Evolutionary conservation across 768 basidiomycete species (phyloP), one percentile per base, ranked within the genome.

Genomic region (Rhodotorula babjevae): DNA sequence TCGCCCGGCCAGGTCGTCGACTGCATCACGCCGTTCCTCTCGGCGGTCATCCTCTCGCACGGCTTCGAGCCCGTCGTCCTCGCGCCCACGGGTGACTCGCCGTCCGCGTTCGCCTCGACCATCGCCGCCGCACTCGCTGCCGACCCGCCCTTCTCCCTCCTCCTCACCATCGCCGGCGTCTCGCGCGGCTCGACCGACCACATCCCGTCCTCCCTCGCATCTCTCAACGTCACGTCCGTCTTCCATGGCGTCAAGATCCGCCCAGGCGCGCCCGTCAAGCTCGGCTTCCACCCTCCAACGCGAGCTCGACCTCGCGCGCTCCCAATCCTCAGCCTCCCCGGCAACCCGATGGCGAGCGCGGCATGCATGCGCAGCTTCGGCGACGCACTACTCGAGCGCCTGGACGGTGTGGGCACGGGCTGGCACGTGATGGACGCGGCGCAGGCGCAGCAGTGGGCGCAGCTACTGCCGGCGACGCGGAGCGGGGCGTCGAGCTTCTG

Each of bases 171-270:
- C 55, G 64, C 64, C 18, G 64, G 64, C 64, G 64, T 65, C 31
- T 65, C 64, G 16, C 64, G 57, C 64, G 64, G 64, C 55, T 19
- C 29, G 40, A 56, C 64, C 29, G 64, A 65, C 64, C 64, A 65
- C 46, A 27, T 56, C 23, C 64, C 64, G 11, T 33, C 55, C 9
- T 46, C 64, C n/a, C 64, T 65, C 44, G 3, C 64, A 29, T 23
- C 44, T 44, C 42, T 65, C 56, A 46, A 56, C 31, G n/a, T 58
- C 31, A 14, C n/a, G 4, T 9, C 29, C 2, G 3, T 47, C 44
- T 65, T 65, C 56, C 64, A 65, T 29, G 64, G 64, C 64, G 64
- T 65, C 31, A 0, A 29, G 19, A 58, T 65, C 31, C 55, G 64
- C 21, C 64, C 64, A 1, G 64, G 64, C 21, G 64, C 33, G 0